These are phyloP conservation scores for Angomonas ambiguus DNA, from an alignment of 208 protist genomes.

Conservation along the genomic window DNA sequence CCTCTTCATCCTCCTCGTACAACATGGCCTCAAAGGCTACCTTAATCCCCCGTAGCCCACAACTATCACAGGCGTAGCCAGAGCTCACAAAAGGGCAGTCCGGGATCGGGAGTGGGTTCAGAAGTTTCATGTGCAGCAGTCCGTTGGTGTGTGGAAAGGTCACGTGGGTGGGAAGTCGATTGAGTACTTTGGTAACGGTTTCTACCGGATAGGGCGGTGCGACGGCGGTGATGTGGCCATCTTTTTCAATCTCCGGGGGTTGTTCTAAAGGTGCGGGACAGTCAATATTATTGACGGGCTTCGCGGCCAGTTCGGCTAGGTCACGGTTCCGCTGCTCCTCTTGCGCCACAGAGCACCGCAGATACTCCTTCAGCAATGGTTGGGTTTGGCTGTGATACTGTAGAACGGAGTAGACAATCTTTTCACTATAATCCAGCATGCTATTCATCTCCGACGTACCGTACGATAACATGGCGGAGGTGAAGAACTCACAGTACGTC, in stretches of 20 bases:
- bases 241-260: constrained; percentile 33
- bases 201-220: constrained; percentile 21
- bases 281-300: background rate
- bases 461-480: constrained; percentile 34
- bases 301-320: constrained; percentile 6
- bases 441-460: constrained; percentile 24
- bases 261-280: background rate
- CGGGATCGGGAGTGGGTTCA: constrained; percentile 47
- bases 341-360: constrained; percentile 30
- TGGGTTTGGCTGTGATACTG: constrained; percentile 25
- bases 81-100: constrained; percentile 24
- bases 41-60: constrained; percentile 26
- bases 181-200: constrained; percentile 19
- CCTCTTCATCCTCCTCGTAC: constrained; percentile 32
- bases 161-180: constrained; percentile 26
- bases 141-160: constrained; percentile 41
- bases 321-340: constrained; percentile 24
- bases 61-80: constrained; percentile 56
- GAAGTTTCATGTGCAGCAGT: constrained; percentile 40
- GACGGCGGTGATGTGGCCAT: constrained; percentile 22
- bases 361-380: constrained; percentile 41
- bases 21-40: constrained; percentile 56
- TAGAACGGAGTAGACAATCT: constrained; percentile 28
- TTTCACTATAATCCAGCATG: constrained; percentile 28
- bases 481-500: constrained; percentile 48